Evolutionary conservation across 2,329 filamentous ascomycete genomes (phyloP), one percentile per base, ranked within the genome.

Genomic region (Sporothrix schenckii): DNA sequence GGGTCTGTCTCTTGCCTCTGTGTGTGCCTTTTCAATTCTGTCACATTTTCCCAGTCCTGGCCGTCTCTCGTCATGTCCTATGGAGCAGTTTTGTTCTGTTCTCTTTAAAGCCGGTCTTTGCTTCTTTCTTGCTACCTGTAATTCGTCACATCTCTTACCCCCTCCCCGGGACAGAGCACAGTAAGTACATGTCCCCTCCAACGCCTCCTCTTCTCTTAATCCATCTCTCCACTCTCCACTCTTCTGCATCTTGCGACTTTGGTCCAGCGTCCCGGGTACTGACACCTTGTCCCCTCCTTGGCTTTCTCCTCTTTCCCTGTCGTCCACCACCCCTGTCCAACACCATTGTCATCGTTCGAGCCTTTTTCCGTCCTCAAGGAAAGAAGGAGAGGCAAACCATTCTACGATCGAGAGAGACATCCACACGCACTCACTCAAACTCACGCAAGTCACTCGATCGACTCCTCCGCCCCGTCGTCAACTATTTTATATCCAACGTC

Each of bases 401-500:
- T 49, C 16, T 21, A 66, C 61, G 49, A 7, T 21, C 44, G 47
- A 50, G 61, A 50, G 61, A 50, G 61, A 65, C 44, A 50, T 34
- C 21, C 61, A 50, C 61, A 50, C 61, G 27, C 44, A 65, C 60
- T 27, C 44, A 30, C 24, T 30, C 60, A 27, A 47, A 58, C 39
- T 24, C 41, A 52, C 47, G 16, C 47, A 63, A 24, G 66, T 53
- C 44, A 34, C 58, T n/a, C 53, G 21, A 34, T 63, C 65, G 39
- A 21, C 58, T 27, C 34, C 58, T 63, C 44, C 14, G 19, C 19
- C 47, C 63, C 34, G 47, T 47, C 60, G 56, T 66, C 61, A 70
- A 50, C 41, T 54, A 67, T 66, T 70, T 70, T 70, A 70, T 70
- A 68, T 70, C 54, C 69, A 70, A 70, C 69, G 54, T 49, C 56